Conservation (phyloP, 208 protist genomes). For the Endotrypanum monterogeii region DNA sequence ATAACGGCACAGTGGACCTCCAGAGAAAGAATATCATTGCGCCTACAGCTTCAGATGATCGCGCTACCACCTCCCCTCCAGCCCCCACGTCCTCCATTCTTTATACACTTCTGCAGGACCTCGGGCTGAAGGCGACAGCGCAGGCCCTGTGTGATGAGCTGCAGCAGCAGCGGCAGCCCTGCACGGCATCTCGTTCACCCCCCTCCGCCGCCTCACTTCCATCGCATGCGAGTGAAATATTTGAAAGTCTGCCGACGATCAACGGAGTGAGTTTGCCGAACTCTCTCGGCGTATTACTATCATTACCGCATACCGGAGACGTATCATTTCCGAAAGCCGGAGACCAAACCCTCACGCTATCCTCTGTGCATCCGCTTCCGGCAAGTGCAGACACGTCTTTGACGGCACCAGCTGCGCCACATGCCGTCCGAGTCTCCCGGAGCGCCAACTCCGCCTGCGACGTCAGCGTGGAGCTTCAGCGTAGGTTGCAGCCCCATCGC, state of each 20-base stretch:
- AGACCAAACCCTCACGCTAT: not conserved
- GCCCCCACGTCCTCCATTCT: constrained; percentile 25
- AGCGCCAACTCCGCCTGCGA: not conserved
- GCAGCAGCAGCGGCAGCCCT: constrained; percentile 20
- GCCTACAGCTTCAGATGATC: not conserved
- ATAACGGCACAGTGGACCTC: not conserved
- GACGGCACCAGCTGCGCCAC: not conserved
- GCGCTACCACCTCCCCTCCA: not conserved
- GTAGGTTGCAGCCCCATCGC: not conserved
- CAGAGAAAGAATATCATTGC: not conserved
- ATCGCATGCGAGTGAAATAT: constrained; percentile 7
- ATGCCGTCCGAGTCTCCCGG: not conserved
- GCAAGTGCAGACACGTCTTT: not conserved
- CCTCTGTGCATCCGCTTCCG: not conserved
- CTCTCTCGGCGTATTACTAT: not conserved
- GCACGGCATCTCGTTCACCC: not conserved
- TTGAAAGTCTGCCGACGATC: not conserved
- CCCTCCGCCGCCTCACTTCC: constrained; percentile 3
- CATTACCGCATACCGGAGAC: not conserved
- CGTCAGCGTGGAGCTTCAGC: constrained; percentile 2
- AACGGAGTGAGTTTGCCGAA: constrained; percentile 1
- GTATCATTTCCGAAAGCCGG: not conserved
- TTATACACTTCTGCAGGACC: constrained; percentile 48
- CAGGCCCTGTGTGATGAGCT: constrained; percentile 49
- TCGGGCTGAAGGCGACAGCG: constrained; percentile 59